Evolutionary conservation across 495 filamentous ascomycete genomes (phyloP).

Genomic region (Aspergillus kassunensis): DNA sequence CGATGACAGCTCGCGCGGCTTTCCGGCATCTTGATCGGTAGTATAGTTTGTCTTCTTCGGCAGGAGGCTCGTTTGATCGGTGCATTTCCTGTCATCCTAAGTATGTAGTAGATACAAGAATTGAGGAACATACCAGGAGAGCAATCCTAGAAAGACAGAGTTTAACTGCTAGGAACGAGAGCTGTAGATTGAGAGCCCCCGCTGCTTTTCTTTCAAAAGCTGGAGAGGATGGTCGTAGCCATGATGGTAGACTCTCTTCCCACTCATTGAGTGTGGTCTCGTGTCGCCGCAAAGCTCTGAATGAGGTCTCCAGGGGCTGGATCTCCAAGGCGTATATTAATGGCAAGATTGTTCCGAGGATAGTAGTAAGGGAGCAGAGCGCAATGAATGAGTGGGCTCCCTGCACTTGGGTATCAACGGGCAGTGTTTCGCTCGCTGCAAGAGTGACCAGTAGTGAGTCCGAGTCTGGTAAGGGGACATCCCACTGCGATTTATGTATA

Average conservation of each 20-base stretch:
- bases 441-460: not conserved
- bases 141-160: conserved; percentile 7
- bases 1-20: conserved; percentile 1
- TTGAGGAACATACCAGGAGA: not conserved
- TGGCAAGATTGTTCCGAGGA: conserved; percentile 5
- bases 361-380: not conserved
- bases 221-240: conserved; percentile 2
- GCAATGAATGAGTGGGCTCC: conserved; percentile 2
- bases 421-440: not conserved
- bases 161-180: conserved; percentile 5
- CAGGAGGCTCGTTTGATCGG: not conserved
- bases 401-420: not conserved
- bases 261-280: conserved; percentile 10
- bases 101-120: not conserved
- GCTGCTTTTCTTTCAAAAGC: conserved; percentile 3
- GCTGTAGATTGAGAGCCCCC: conserved; percentile 4
- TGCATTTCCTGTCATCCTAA: not conserved
- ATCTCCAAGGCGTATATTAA: conserved; percentile 1
- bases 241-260: conserved; percentile 1
- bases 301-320: not conserved
- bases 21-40: conserved; percentile 6
- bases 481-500: conserved; percentile 4
- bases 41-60: conserved; percentile 6
- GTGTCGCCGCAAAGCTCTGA: conserved; percentile 1
- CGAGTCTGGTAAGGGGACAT: conserved; percentile 3